Base-by-base conservation (phyloP, 2,329 filamentous ascomycete genomes). In the Diaporthe eres region DNA sequence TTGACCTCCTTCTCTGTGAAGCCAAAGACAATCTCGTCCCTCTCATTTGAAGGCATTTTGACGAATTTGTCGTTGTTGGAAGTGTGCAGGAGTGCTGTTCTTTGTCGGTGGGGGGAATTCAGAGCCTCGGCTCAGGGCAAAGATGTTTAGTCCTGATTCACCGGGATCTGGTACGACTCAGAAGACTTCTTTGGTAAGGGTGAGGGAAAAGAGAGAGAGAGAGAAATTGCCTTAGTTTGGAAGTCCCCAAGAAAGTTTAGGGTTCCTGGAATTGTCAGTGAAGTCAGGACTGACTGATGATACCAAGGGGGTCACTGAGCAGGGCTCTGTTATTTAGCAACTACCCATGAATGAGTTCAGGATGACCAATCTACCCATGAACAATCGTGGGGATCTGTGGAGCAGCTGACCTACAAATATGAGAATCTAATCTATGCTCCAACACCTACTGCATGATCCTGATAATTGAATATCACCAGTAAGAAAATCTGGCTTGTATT, bases 1-100 rank as follows among this genome's bases (percentile, higher is more conserved):
- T 57, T 57, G 55, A 57, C 55, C 28, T 57, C 55, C 28, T 57
- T 57, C 31, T 57, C 55, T 17, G 55, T 57, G 28, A 57, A 57
- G 8, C 55, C 55, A 17, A 57, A 22, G 28, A 57, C 19, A 8
- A 34, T 22, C 44, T 49, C 44, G 17, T 57, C 31, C 22, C 28
- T 57, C 9, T 19, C 28, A 7, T 7, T 34, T 31, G 25, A 10
- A 34, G 55, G 10, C 55, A 57, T 57, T 10, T 57, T 57, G 55
- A 34, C 25, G 9, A 5, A 22, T 34, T 57, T 57, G 28, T 19
- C 9, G 25, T 22, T 34, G 55, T 34, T 34, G 28, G 34, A 34
- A 31, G 55, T 9, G 1, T 19, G 28, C 15, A 9, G 15, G 28
- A 34, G 9, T 8, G 17, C 15, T 3, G 55, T 34, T 34, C 44